These are phyloP conservation scores for Myxozyma nipponensis DNA, from an alignment of 805 yeast genomes.

Conservation along the genomic window DNA sequence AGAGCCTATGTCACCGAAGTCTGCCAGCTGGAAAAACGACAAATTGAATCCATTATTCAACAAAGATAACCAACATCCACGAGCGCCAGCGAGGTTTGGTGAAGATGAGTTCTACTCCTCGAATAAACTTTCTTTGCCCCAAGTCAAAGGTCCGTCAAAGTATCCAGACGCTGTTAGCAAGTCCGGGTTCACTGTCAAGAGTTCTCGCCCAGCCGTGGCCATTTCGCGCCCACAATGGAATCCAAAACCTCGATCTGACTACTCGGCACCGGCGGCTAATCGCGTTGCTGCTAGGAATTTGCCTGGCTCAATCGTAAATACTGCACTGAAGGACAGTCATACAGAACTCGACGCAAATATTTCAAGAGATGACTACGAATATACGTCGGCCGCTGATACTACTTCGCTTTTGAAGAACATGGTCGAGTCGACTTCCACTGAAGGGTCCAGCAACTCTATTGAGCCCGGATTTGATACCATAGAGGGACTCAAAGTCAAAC, in stretches of 20 bases:
- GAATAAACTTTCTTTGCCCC: not conserved
- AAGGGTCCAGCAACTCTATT: not conserved
- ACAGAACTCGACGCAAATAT: not conserved
- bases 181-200: too few species aligned
- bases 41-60: not conserved
- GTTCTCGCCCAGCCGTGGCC: not conserved
- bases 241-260: not conserved
- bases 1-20: conserved; percentile 22
- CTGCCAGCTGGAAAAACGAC: conserved; percentile 8
- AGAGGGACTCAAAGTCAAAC: conserved; percentile 40
- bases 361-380: conserved; percentile 6
- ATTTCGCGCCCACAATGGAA: not conserved
- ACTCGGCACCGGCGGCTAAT: not conserved
- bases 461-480: conserved; percentile 26
- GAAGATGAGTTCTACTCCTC: not conserved
- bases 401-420: conserved; percentile 18
- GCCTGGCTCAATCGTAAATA: not conserved
- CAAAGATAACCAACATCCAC: not conserved
- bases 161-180: too few species aligned
- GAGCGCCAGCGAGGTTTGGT: conserved; percentile 1
- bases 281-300: not conserved
- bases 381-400: conserved; percentile 11
- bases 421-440: conserved; percentile 1
- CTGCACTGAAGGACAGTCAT: not conserved
- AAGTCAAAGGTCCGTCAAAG: not conserved